phyloP scores from a whole-genome alignment of 441 rosid species.

The Mallotus repandus region DNA sequence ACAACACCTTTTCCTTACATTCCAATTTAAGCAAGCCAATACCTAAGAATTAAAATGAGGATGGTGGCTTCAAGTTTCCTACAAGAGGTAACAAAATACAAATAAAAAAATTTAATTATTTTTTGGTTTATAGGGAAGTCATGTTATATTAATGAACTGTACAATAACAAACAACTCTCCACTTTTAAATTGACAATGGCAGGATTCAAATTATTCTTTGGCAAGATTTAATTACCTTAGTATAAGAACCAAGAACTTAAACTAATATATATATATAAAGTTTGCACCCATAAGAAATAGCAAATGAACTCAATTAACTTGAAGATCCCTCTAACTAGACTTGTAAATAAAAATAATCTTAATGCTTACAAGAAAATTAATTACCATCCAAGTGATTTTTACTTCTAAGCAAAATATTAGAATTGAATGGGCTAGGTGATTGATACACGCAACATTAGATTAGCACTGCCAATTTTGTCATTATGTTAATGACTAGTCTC shows the following conservation, averaged over 20 bases:
- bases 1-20: slow-evolving; percentile 30
- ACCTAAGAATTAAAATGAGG: not conserved
- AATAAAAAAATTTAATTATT: too few relatives aligned
- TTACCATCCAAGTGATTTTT: not conserved
- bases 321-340: not conserved
- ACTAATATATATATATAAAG: too few relatives aligned
- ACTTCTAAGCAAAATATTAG: slow-evolving; percentile 4
- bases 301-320: not conserved
- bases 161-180: too few relatives aligned
- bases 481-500: not conserved
- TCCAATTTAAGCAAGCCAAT: slow-evolving; percentile 39
- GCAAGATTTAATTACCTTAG: too few relatives aligned
- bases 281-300: not conserved
- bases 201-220: too few relatives aligned
- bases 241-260: too few relatives aligned
- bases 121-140: too few relatives aligned
- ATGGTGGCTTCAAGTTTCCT: slow-evolving; percentile 13
- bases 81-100: not conserved
- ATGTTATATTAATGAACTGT: too few relatives aligned
- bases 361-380: not conserved
- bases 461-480: not conserved
- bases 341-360: too few relatives aligned
- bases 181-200: too few relatives aligned
- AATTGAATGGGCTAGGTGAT: not conserved
- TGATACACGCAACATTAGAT: too few relatives aligned